phyloP scores from a whole-genome alignment of 2,329 filamentous ascomycete genomes.

The Fusarium coicis region DNA sequence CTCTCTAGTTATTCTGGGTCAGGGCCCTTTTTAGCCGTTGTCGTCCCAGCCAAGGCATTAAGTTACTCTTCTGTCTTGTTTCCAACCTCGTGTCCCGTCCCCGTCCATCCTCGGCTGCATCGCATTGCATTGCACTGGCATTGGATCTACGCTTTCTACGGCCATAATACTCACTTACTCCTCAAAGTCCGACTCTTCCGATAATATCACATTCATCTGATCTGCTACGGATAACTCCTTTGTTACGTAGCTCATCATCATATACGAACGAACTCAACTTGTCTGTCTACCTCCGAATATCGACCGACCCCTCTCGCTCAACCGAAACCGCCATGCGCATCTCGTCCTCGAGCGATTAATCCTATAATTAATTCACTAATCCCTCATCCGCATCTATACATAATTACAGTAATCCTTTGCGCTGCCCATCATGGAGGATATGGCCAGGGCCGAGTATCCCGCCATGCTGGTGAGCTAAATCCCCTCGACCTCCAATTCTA shows the following conservation, averaged over 20 bases:
- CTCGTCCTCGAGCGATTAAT: slow-evolving; percentile 28
- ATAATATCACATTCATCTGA: slow-evolving; percentile 8
- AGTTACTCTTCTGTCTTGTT: slow-evolving; percentile 1
- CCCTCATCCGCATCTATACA: slow-evolving; percentile 17
- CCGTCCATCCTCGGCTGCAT: neutral
- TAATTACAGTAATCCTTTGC: slow-evolving; percentile 30
- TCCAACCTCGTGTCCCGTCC: slow-evolving; percentile 9
- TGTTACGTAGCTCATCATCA: slow-evolving; percentile 9
- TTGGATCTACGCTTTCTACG: slow-evolving; percentile 13
- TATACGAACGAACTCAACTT: slow-evolving; percentile 14
- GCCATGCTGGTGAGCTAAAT: slow-evolving; percentile 82
- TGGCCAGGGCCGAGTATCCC: slow-evolving; percentile 91
- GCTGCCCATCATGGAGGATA: slow-evolving; percentile 72
- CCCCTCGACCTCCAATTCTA: slow-evolving; percentile 6
- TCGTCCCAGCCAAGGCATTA: slow-evolving; percentile 19
- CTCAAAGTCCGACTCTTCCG: slow-evolving; percentile 29
- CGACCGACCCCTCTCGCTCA: slow-evolving; percentile 35
- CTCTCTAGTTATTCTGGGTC: neutral
- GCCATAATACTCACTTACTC: neutral
- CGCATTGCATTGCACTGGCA: neutral
- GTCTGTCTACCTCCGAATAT: neutral
- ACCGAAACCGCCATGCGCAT: slow-evolving; percentile 27
- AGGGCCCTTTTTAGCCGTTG: slow-evolving; percentile 26
- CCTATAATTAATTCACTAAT: slow-evolving; percentile 19
- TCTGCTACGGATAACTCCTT: slow-evolving; percentile 3